phyloP scores from a whole-genome alignment of 1,284 basidiomycete genomes.

The Coniferiporia sulphurascens region DNA sequence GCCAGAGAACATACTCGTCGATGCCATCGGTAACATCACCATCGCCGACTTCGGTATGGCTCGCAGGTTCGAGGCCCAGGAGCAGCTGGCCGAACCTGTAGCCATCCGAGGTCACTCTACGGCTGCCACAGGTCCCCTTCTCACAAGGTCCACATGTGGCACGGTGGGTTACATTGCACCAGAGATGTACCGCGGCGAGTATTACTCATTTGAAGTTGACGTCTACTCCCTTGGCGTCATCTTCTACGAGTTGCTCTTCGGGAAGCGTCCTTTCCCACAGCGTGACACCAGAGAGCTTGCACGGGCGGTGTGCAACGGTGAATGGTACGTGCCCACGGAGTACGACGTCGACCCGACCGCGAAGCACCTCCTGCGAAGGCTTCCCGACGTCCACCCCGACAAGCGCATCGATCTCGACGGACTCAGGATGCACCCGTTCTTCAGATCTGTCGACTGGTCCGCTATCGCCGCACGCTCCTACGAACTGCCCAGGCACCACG shows the following conservation, averaged over 20 bases:
- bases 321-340: no score
- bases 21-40: constrained; percentile 50
- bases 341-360: no score
- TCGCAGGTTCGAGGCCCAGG: background rate
- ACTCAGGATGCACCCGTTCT: no score
- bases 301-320: no score
- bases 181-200: constrained; percentile 41
- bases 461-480: background rate
- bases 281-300: no score
- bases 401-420: no score
- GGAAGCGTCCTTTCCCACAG: no score
- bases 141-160: constrained; percentile 16
- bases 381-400: no score
- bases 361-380: no score
- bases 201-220: constrained; percentile 52
- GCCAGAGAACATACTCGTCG: no score
- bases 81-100: background rate
- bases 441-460: constrained; percentile 38
- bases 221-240: constrained; percentile 43
- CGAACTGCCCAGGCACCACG: background rate
- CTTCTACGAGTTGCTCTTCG: no score
- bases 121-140: constrained; percentile 24
- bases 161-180: constrained; percentile 12
- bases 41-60: constrained; percentile 65
- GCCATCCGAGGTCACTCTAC: no score